These are phyloP conservation scores for Syzygium jambos DNA, from an alignment of 345 rosid genomes.

Conservation along the genomic window DNA sequence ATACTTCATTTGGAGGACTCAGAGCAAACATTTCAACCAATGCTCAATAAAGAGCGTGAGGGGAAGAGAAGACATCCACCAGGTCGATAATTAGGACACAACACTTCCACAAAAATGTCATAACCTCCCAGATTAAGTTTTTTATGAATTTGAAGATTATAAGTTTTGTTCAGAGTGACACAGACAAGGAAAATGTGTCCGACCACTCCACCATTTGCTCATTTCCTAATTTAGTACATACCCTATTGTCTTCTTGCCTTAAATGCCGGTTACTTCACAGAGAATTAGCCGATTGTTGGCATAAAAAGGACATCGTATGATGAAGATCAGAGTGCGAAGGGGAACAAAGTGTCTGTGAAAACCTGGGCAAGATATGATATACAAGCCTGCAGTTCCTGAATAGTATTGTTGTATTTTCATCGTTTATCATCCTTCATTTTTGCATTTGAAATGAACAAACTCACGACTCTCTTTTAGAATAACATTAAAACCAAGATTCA, in stretches of 20 bases:
- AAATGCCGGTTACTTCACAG: background rate
- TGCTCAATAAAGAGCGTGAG: background rate
- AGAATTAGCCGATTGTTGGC: background rate
- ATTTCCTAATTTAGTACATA: background rate
- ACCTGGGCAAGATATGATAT: background rate
- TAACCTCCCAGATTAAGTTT: background rate
- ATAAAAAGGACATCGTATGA: background rate
- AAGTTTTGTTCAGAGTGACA: background rate
- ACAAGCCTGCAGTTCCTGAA: background rate
- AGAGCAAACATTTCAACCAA: background rate
- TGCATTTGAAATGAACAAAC: background rate
- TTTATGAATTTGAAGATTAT: background rate
- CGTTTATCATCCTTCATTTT: background rate
- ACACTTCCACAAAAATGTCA: background rate
- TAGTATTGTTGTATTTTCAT: background rate
- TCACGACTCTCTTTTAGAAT: background rate
- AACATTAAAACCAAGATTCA: background rate
- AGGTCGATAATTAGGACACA: background rate
- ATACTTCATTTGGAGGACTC: background rate
- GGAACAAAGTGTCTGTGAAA: background rate
- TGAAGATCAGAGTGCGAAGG: background rate
- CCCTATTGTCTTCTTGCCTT: background rate
- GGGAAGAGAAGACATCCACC: background rate
- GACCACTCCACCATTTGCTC: background rate
- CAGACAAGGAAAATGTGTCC: background rate